Evolutionary conservation across 2,329 filamentous ascomycete species (phyloP).

Genomic region (Clathrospora elynae): DNA sequence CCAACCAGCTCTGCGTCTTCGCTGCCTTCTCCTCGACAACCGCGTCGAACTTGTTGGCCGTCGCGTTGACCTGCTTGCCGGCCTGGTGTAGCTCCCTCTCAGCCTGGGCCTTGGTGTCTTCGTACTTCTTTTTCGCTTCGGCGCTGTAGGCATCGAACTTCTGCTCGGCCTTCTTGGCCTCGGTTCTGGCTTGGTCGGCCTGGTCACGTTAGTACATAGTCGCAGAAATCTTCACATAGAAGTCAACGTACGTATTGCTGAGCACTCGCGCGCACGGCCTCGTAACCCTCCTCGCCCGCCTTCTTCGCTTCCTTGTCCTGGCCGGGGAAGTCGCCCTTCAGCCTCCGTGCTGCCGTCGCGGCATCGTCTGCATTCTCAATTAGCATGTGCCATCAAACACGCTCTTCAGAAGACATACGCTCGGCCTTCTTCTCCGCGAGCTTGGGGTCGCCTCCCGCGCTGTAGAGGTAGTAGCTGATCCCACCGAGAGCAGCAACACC

Average conservation of each 20-base stretch:
- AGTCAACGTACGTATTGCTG: conserved; percentile 36
- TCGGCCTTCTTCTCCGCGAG: conserved; percentile 86
- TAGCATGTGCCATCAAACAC: neutral
- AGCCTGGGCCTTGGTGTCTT: conserved; percentile 67
- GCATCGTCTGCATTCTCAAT: conserved; percentile 69
- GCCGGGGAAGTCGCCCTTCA: conserved; percentile 70
- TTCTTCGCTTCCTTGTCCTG: conserved; percentile 67
- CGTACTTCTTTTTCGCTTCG: conserved; percentile 65
- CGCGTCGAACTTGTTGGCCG: conserved; percentile 78
- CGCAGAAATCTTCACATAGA: neutral
- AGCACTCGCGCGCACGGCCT: conserved; percentile 55
- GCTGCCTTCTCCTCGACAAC: conserved; percentile 77
- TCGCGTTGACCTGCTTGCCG: conserved; percentile 55
- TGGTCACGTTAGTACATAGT: conserved; percentile 30
- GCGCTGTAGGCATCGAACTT: conserved; percentile 59
- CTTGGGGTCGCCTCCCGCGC: conserved; percentile 78
- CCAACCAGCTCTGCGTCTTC: conserved; percentile 83
- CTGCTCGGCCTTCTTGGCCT: conserved; percentile 67
- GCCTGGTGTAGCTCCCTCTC: conserved; percentile 45
- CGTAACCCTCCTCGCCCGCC: conserved; percentile 59
- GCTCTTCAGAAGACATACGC: conserved; percentile 60
- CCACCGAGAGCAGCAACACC: conserved; percentile 60
- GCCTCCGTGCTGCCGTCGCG: conserved; percentile 67
- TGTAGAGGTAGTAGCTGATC: conserved; percentile 87
- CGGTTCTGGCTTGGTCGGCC: conserved; percentile 47